Conservation (phyloP, 1,284 basidiomycete species). For the Uromyces viciae-fabae region DNA sequence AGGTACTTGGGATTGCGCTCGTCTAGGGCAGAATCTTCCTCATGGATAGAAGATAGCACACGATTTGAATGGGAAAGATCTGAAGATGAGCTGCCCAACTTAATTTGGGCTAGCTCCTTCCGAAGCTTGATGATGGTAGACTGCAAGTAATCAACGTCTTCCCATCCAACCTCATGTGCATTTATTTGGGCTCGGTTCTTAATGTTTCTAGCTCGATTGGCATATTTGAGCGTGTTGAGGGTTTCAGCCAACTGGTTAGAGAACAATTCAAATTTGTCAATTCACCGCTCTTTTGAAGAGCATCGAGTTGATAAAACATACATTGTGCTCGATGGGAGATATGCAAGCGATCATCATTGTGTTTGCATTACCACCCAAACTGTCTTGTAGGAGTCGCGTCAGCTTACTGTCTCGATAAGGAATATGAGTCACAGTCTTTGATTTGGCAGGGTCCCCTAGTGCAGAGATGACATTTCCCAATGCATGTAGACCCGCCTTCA, state of each 20-base stretch:
- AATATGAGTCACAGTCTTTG: conserved; percentile 64
- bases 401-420: conserved; percentile 98
- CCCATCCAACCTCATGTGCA: conserved; percentile 95
- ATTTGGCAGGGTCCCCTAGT: conserved; percentile 80
- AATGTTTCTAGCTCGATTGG: conserved; percentile 93
- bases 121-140: conserved; percentile 75
- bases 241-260: conserved; percentile 74
- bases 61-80: conserved; percentile 47
- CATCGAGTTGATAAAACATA: not conserved
- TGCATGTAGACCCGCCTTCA: conserved; percentile 90
- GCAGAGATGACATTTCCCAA: conserved; percentile 98
- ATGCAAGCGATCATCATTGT: conserved; percentile 99
- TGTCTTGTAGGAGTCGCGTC: conserved; percentile 87
- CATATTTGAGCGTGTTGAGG: conserved; percentile 95
- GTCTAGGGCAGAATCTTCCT: conserved; percentile 40
- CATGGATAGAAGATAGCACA: conserved; percentile 32
- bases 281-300: not conserved
- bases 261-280: not conserved
- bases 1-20: conserved; percentile 8
- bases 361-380: conserved; percentile 94
- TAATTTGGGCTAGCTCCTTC: conserved; percentile 74
- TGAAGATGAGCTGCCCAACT: conserved; percentile 60
- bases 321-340: conserved; percentile 89
- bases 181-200: conserved; percentile 90
- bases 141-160: conserved; percentile 94